A percentile compares a stretch with the other conserved stretches of the same genome.
Evolutionary conservation across 2,329 filamentous ascomycete genomes (phyloP).

Genomic region (Hypoxylon sp.): DNA sequence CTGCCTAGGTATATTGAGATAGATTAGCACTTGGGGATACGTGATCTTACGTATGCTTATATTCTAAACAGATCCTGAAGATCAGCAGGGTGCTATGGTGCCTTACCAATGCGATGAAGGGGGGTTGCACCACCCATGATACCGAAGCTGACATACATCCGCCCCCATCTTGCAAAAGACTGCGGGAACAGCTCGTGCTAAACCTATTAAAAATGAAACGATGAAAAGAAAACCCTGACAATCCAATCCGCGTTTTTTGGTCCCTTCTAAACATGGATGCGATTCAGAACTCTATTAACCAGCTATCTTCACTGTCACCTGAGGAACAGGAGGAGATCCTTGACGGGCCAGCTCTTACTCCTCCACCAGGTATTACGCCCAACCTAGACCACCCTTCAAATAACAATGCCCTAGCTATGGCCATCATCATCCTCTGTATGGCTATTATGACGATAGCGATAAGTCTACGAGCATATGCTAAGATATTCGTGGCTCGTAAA

Average conservation of each 20-base stretch:
- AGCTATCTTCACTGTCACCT: background rate
- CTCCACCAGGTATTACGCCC: background rate
- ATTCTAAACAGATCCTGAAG: background rate
- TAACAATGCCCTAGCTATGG: background rate
- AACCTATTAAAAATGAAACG: background rate
- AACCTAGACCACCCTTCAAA: constrained; percentile 1
- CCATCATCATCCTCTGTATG: background rate
- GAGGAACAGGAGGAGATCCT: background rate
- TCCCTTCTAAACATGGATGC: constrained; percentile 3
- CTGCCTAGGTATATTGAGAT: background rate
- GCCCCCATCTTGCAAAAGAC: background rate
- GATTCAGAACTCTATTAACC: background rate
- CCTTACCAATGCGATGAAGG: constrained; percentile 8
- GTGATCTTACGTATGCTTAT: background rate
- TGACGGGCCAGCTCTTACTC: background rate
- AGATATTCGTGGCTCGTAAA: constrained; percentile 1
- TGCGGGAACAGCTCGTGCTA: background rate
- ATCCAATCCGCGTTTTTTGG: background rate
- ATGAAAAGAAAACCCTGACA: background rate
- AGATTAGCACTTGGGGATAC: background rate
- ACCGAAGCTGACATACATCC: background rate
- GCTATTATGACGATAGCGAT: background rate
- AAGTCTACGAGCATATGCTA: constrained; percentile 6
- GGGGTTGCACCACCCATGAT: constrained; percentile 1
- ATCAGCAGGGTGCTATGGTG: background rate